Base-by-base conservation (phyloP, 179 eudicot species). In the Silene vulgaris region DNA sequence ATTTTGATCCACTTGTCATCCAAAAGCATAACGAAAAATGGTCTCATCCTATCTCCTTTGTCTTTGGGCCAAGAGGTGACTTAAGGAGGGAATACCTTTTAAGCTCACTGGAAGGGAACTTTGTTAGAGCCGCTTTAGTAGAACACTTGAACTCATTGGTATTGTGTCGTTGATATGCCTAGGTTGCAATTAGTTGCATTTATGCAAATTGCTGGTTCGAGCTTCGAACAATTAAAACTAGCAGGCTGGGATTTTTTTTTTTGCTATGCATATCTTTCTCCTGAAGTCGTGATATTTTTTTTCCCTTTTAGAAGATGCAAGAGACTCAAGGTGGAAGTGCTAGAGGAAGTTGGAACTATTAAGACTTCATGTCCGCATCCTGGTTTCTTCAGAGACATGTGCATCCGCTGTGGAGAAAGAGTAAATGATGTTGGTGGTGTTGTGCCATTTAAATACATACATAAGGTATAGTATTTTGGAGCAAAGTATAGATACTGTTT, bases 361-460 rank as follows among this genome's bases (percentile, higher is more conserved):
- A 56, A 52, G 65, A 78, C 73, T 64, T 72, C 79, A 1, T 90
- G 96, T 75, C 67, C 86, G 23, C 96, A 90, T 80, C 91, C 91
- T 71, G 96, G 96, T 71, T 72, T 73, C 71, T 72, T 84, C 19
- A 83, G 81, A 66, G 91, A 85, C 64, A 78, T 90, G 86, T 90
- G 96, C 75, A 80, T 89, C 77, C 43, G 79, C 14, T 90, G 96
- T 81, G 96, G 96, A 68, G 76, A 86, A 74, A 81, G 65, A 37
- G 69, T 72, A 69, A 91, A 86, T 71, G 86, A 79, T 78, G 84
- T 81, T 19, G 78, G 78, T 67, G 96, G 96, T 64, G 89, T 87
- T 64, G 89, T 89, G 71, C 82, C 90, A 66, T 77, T 88, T 78
- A 85, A 88, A 7, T 90, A 90, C 80, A 88, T 90, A 68, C 92